Evolutionary conservation across 2,329 filamentous ascomycete species (phyloP), one percentile per base, ranked within the genome.

Genomic region (Ophiostoma perfectum): DNA sequence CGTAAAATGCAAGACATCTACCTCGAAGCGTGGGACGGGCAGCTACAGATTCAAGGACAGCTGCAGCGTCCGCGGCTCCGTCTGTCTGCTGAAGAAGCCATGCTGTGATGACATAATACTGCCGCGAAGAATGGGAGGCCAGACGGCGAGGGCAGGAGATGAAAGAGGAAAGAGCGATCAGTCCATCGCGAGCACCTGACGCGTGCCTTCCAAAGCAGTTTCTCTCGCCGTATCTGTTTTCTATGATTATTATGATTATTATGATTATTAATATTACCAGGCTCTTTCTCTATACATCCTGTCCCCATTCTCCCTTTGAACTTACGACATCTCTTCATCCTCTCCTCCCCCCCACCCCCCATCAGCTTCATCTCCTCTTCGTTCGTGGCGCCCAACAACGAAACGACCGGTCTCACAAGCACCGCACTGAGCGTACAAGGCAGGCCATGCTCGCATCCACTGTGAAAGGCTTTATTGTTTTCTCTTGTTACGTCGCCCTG

Each of bases 361-460:
- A 47, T 16, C 38, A 66, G 14, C 7, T 38, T 41, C 42, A 45
- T 55, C 11, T 60, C 65, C 41, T 58, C 52, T 49, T 49, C 27
- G 44, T 5, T 47, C 16, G 44, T 64, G 27, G 49, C 52, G 60
- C 14, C 11, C 14, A 9, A 14, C 16, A 11, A 5, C 60, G 58
- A 63, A 63, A 63, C 60, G 7, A n/a, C 60, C 39, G 38, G 60
- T 63, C 9, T 7, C 60, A 63, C 60, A 63, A 63, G 38, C 39
- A 63, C 2, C 7, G n/a, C 39, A 18, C 3, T 27, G 11, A 42
- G 38, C 7, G 60, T 44, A 44, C 60, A 18, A 27, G 36, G n/a
- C 16, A 63, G 47, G 5, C 47, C 12, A 49, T 5, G 47, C 47
- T 14, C 58, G 7, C 12, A n/a, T 58, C 58, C 55, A 41, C 5